Percentiles rank a stretch among this genome's conserved stretches.
Evolutionary conservation across 805 yeast species (phyloP).

Genomic region (Monosporozyma unispora): DNA sequence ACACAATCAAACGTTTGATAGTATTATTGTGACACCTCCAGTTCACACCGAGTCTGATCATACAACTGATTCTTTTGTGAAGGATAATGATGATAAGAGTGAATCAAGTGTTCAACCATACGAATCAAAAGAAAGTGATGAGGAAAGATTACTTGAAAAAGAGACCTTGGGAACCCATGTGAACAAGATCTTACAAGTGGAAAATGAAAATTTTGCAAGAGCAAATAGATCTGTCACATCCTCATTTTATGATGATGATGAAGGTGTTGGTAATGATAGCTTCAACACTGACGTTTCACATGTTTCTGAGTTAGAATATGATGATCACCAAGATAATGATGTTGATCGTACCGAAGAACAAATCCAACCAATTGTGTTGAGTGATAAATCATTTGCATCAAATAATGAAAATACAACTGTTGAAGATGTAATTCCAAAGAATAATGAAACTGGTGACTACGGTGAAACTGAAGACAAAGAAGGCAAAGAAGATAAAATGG

Average conservation of each 20-base stretch:
- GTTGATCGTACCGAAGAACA: not conserved
- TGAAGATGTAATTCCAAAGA: not conserved
- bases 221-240: not conserved
- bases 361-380: not conserved
- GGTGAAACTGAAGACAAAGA: not conserved
- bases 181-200: not conserved
- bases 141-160: not conserved
- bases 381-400: not conserved
- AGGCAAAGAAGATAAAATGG: not conserved
- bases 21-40: not conserved
- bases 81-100: not conserved
- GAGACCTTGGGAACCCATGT: not conserved
- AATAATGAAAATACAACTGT: not conserved
- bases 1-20: not conserved
- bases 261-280: not conserved
- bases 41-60: too few relatives aligned
- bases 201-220: not conserved
- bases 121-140: not conserved
- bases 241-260: slow-evolving; percentile 1
- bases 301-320: not conserved
- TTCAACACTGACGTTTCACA: not conserved
- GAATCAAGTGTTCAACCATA: not conserved
- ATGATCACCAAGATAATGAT: not conserved
- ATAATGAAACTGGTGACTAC: not conserved
- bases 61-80: not conserved